Percentiles rank a stretch among this genome's conserved stretches.
Conservation (phyloP, 495 filamentous ascomycete species). For the Daldinia bambusicola region DNA sequence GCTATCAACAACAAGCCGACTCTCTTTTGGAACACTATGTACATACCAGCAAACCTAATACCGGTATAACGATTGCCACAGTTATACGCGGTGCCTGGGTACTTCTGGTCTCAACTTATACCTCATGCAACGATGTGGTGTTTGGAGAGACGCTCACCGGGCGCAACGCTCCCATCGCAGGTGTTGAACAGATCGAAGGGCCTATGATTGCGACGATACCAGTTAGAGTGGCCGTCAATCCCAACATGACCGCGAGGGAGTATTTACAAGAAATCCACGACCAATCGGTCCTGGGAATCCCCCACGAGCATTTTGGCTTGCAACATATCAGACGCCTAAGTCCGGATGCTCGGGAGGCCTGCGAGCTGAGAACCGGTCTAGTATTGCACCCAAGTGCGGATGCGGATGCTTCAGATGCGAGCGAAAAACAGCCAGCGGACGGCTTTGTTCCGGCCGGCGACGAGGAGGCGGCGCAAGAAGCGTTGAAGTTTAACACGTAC, state of each 20-base stretch:
- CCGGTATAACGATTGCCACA: slow-evolving; percentile 64
- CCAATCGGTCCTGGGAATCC: slow-evolving; percentile 61
- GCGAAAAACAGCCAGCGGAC: slow-evolving; percentile 56
- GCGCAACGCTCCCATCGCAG: slow-evolving; percentile 61
- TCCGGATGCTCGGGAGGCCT: slow-evolving; percentile 69
- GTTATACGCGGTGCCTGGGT: slow-evolving; percentile 73
- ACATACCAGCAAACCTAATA: slow-evolving; percentile 49
- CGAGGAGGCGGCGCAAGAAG: slow-evolving; percentile 67
- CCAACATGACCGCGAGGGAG: slow-evolving; percentile 43
- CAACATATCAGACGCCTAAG: slow-evolving; percentile 73
- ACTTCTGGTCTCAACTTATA: slow-evolving; percentile 64
- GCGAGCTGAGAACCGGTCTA: slow-evolving; percentile 63
- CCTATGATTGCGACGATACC: slow-evolving; percentile 75
- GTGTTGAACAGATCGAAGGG: slow-evolving; percentile 64
- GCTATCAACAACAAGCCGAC: slow-evolving; percentile 65
- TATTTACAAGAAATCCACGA: slow-evolving; percentile 65
- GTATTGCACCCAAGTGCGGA: slow-evolving; percentile 59
- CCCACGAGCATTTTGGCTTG: slow-evolving; percentile 74
- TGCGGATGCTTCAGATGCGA: slow-evolving; percentile 39
- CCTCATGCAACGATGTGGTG: slow-evolving; percentile 61
- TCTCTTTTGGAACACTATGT: slow-evolving; percentile 63
- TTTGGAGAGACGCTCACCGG: slow-evolving; percentile 68
- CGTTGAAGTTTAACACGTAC: slow-evolving; percentile 74
- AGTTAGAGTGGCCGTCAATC: slow-evolving; percentile 60
- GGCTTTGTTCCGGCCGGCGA: slow-evolving; percentile 62